A percentile compares a stretch with the other conserved stretches of the same genome.
phyloP scores from a whole-genome alignment of 495 filamentous ascomycete genomes.

The Penicillium riverlandense region DNA sequence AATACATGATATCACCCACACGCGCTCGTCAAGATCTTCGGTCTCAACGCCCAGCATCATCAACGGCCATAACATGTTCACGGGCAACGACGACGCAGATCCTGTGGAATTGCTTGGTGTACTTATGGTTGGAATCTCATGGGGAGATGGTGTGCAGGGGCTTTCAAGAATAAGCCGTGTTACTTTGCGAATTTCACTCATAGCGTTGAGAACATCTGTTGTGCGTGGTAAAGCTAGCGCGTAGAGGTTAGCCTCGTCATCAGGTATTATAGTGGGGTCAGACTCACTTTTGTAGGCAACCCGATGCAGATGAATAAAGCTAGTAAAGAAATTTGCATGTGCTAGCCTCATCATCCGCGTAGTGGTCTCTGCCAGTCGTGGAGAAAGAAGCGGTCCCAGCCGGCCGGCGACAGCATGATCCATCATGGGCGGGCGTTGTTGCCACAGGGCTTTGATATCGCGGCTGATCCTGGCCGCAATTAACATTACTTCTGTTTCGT shows the following conservation, averaged over 20 bases:
- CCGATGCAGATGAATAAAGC: constrained; percentile 30
- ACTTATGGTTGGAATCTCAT: background rate
- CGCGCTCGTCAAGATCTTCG: constrained; percentile 24
- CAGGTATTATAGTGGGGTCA: background rate
- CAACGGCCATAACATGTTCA: constrained; percentile 35
- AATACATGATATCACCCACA: constrained; percentile 31
- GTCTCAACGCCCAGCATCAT: constrained; percentile 38
- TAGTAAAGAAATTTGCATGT: constrained; percentile 24
- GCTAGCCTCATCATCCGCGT: constrained; percentile 32
- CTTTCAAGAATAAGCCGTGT: constrained; percentile 20
- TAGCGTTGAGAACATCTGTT: constrained; percentile 22
- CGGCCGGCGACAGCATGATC: constrained; percentile 32
- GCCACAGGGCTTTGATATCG: constrained; percentile 30
- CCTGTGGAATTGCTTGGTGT: background rate
- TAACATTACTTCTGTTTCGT: constrained; percentile 30
- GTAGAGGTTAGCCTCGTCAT: background rate
- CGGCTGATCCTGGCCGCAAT: constrained; percentile 24
- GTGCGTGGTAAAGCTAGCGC: constrained; percentile 22
- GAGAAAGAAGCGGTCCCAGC: constrained; percentile 27
- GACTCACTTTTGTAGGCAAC: constrained; percentile 29
- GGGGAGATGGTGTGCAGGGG: background rate
- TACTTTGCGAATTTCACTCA: constrained; percentile 25
- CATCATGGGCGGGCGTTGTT: constrained; percentile 30
- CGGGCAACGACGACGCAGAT: constrained; percentile 23
- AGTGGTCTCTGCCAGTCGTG: constrained; percentile 26